Conservation (phyloP, 1,284 basidiomycete genomes). For the Ceratobasidium sp. region DNA sequence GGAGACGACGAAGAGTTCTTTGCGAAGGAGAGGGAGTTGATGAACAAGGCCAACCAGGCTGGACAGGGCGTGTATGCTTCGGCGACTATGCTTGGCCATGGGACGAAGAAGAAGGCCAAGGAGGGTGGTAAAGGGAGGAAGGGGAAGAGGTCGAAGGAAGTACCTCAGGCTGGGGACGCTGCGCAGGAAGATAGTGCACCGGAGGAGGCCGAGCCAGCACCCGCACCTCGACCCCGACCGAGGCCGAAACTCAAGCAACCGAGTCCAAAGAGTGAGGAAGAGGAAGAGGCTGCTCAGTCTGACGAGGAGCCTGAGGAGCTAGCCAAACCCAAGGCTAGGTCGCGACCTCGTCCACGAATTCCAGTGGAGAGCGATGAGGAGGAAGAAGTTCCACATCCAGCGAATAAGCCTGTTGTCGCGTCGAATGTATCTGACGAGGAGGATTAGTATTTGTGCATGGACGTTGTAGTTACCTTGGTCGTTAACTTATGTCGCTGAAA, state of each 20-base stretch:
- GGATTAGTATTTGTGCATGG: neutral
- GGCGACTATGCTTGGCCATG: constrained; percentile 47
- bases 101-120: constrained; percentile 48
- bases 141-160: constrained; percentile 24
- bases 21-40: constrained; percentile 66
- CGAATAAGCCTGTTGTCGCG: too few species aligned
- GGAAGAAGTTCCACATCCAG: too few species aligned
- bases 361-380: constrained; percentile 20
- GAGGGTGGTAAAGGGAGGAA: constrained; percentile 17
- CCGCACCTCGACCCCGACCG: constrained; percentile 14
- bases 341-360: constrained; percentile 10
- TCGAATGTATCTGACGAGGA: neutral
- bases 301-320: neutral
- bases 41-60: constrained; percentile 56
- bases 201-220: constrained; percentile 1
- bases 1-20: constrained; percentile 79
- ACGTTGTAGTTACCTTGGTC: neutral
- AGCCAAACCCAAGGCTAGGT: neutral
- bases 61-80: constrained; percentile 53
- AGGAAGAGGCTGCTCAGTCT: neutral
- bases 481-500: constrained; percentile 11
- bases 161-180: neutral
- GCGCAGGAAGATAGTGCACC: constrained; percentile 4
- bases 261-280: constrained; percentile 9
- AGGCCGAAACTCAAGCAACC: constrained; percentile 10